Percentiles rank a stretch among this genome's conserved stretches.
Evolutionary conservation across 352 stramenopile genomes (phyloP).

Genomic region (Globisporangium paddicum): DNA sequence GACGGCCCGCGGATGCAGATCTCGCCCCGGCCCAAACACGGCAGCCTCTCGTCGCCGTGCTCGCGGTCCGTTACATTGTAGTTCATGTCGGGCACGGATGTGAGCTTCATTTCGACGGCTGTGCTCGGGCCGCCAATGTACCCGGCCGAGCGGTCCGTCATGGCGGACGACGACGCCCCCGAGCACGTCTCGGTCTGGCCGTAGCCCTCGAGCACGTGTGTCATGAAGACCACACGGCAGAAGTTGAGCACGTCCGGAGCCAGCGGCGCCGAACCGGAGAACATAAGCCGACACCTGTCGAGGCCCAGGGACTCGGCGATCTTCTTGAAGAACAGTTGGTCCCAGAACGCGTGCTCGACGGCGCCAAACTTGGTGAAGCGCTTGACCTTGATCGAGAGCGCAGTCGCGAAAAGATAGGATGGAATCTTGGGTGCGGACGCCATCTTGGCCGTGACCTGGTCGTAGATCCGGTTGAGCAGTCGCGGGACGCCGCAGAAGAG

Average conservation of each 20-base stretch:
- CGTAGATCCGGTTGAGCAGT: conserved; percentile 96
- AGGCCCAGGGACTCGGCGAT: conserved; percentile 90
- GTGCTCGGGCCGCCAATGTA: conserved; percentile 91
- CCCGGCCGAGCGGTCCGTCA: conserved; percentile 48
- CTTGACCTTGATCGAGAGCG: conserved; percentile 33
- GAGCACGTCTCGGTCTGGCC: conserved; percentile 95
- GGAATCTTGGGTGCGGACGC: conserved; percentile 51
- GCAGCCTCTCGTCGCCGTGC: conserved; percentile 32
- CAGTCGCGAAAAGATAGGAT: conserved; percentile 90
- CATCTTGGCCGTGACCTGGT: conserved; percentile 87
- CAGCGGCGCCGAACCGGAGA: conserved; percentile 93
- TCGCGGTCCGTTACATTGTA: conserved; percentile 85
- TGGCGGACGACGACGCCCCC: conserved; percentile 52
- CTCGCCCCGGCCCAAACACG: conserved; percentile 54
- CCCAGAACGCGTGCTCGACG: conserved; percentile 80
- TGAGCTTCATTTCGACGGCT: conserved; percentile 91
- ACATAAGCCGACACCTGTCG: conserved; percentile 79
- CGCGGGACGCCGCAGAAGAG: conserved; percentile 92
- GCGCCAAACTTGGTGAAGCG: conserved; percentile 63
- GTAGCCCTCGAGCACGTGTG: conserved; percentile 91
- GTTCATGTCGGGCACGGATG: conserved; percentile 96
- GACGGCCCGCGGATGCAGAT: conserved; percentile 75
- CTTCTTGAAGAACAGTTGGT: conserved; percentile 94
- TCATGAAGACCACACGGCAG: conserved; percentile 89
- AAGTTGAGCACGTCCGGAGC: conserved; percentile 92